Conservation (phyloP, 108 stramenopile species). For the Discostella pseudostelligera region DNA sequence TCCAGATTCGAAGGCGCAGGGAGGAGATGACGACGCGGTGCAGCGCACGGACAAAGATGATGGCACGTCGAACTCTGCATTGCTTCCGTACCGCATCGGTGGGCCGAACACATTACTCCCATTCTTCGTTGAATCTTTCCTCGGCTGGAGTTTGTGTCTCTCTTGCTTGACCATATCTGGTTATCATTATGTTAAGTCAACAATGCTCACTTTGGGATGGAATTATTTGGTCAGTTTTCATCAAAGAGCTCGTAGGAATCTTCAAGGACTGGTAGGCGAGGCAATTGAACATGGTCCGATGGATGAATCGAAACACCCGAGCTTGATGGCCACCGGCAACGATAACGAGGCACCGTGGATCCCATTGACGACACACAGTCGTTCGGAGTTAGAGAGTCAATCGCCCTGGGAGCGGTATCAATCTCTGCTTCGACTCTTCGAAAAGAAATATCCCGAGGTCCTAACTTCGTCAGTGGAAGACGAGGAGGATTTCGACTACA, state of each 20-base stretch:
- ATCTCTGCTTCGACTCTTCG: conserved; percentile 27
- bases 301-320: too few relatives aligned
- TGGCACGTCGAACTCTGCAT: conserved; percentile 5
- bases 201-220: background rate
- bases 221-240: too few relatives aligned
- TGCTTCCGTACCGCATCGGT: conserved; percentile 28
- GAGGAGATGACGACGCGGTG: background rate
- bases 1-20: background rate
- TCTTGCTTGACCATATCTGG: conserved; percentile 46
- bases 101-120: conserved; percentile 45
- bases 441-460: conserved; percentile 29
- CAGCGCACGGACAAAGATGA: conserved; percentile 6
- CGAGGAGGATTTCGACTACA: background rate
- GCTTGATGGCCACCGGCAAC: background rate
- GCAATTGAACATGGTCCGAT: background rate
- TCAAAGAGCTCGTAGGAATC: background rate
- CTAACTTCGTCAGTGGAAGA: background rate
- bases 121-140: conserved; percentile 31
- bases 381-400: conserved; percentile 27
- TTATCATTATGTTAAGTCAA: conserved; percentile 40
- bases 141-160: conserved; percentile 46
- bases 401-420: conserved; percentile 43
- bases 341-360: conserved; percentile 16
- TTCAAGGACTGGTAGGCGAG: background rate
- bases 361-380: conserved; percentile 43